A percentile compares a stretch with the other conserved stretches of the same genome.
Conservation (phyloP, 2,329 filamentous ascomycete genomes). For the Alternaria consortialis region DNA sequence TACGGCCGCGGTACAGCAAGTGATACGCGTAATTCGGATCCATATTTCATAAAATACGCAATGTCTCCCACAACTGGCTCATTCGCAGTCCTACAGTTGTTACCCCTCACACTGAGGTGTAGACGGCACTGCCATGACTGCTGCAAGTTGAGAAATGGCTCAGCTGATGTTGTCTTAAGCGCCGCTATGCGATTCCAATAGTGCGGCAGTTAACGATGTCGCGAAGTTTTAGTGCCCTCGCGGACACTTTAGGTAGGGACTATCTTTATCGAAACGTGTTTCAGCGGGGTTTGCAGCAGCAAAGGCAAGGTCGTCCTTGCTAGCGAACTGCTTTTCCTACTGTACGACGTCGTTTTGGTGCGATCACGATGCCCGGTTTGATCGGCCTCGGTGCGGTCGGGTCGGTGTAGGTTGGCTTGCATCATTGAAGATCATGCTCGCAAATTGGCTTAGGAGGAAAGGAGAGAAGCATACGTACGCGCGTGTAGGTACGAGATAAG, state of each 20-base stretch:
- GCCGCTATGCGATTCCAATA: constrained; percentile 1
- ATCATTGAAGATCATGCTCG: constrained; percentile 5
- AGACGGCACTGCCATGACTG: neutral
- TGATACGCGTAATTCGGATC: constrained; percentile 10
- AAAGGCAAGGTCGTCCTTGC: constrained; percentile 1
- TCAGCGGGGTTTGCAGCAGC: constrained; percentile 1
- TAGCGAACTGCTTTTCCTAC: neutral
- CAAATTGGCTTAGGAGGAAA: neutral
- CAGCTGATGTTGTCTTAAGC: constrained; percentile 2
- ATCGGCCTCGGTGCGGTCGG: constrained; percentile 8
- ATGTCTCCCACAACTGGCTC: neutral
- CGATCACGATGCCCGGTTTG: constrained; percentile 4
- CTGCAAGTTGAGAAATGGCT: neutral
- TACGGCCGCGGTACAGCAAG: constrained; percentile 4
- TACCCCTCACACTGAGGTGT: neutral
- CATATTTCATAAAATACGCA: constrained; percentile 2
- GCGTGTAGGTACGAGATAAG: neutral
- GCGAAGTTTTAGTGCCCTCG: neutral
- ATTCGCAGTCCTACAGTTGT: neutral
- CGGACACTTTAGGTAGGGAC: neutral
- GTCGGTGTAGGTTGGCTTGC: constrained; percentile 6
- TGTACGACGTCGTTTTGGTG: neutral
- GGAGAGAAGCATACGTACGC: neutral
- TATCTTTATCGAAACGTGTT: constrained; percentile 18
- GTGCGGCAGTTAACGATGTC: constrained; percentile 1